These are phyloP conservation scores for Cercospora berteroae DNA, from an alignment of 2,329 filamentous ascomycete genomes.

Conservation along the genomic window DNA sequence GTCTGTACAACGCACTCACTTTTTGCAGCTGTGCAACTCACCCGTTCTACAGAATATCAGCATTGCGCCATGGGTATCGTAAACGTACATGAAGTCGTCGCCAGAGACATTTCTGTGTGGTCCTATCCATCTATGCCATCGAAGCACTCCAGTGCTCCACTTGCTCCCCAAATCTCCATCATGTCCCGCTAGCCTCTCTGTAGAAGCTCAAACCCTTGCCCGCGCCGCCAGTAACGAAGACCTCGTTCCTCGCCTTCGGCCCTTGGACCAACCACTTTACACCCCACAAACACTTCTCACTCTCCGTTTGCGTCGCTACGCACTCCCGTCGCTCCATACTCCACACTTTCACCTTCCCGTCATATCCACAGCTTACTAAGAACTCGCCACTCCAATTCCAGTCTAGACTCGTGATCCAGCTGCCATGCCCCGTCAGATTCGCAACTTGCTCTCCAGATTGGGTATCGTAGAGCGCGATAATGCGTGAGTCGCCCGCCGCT, in stretches of 20 bases:
- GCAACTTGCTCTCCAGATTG: conserved; percentile 88
- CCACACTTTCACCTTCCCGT: conserved; percentile 96
- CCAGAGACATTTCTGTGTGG: not conserved
- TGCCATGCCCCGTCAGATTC: conserved; percentile 73
- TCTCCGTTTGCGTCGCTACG: conserved; percentile 91
- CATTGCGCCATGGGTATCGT: conserved; percentile 10
- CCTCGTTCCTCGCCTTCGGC: conserved; percentile 57
- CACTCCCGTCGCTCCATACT: conserved; percentile 78
- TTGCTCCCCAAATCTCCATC: conserved; percentile 22
- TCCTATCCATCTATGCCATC: not conserved
- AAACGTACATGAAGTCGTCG: conserved; percentile 1
- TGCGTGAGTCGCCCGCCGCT: conserved; percentile 81
- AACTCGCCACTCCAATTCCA: conserved; percentile 95
- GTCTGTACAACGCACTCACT: not conserved
- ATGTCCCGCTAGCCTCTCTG: conserved; percentile 73
- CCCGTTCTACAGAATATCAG: not conserved
- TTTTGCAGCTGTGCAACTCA: not conserved
- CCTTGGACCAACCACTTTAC: conserved; percentile 77
- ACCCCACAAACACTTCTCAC: conserved; percentile 75
- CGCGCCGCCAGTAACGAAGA: conserved; percentile 76
- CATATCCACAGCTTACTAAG: conserved; percentile 76
- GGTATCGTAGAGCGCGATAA: conserved; percentile 91
- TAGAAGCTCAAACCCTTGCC: conserved; percentile 78
- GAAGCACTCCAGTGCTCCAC: not conserved
- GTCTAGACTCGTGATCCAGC: conserved; percentile 87